Percentiles rank a stretch among this genome's conserved stretches.
Conservation (phyloP, 2,329 filamentous ascomycete genomes). For the Calonectria montana region DNA sequence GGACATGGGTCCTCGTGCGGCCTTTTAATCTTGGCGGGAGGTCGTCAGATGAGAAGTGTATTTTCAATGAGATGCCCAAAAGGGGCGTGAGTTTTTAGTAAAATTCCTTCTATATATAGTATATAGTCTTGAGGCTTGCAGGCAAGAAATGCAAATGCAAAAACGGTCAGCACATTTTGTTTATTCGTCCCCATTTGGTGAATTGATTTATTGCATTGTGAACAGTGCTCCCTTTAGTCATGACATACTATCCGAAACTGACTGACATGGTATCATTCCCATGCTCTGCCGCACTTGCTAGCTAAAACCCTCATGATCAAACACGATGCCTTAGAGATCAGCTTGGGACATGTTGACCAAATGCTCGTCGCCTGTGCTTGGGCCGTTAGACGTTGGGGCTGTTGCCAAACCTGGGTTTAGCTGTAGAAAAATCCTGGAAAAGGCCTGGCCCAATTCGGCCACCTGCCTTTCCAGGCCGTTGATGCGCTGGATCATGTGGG, state of each 20-base stretch:
- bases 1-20: conserved; percentile 11
- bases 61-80: conserved; percentile 7
- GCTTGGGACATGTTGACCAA: background rate
- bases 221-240: too few relatives aligned
- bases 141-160: conserved; percentile 15
- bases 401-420: background rate
- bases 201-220: background rate
- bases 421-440: background rate
- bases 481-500: background rate
- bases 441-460: background rate
- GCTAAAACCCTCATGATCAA: background rate
- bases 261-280: background rate
- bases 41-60: conserved; percentile 8
- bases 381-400: background rate
- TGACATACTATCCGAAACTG: background rate
- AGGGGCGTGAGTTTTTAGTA: background rate
- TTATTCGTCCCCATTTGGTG: background rate
- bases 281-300: background rate
- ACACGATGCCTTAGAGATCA: background rate
- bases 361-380: background rate
- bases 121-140: conserved; percentile 22
- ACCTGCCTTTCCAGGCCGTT: background rate
- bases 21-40: conserved; percentile 19
- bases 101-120: conserved; percentile 20
- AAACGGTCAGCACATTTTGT: background rate